Evolutionary conservation across 1,284 basidiomycete species (phyloP).

Genomic region (Veloboletus limbatus): DNA sequence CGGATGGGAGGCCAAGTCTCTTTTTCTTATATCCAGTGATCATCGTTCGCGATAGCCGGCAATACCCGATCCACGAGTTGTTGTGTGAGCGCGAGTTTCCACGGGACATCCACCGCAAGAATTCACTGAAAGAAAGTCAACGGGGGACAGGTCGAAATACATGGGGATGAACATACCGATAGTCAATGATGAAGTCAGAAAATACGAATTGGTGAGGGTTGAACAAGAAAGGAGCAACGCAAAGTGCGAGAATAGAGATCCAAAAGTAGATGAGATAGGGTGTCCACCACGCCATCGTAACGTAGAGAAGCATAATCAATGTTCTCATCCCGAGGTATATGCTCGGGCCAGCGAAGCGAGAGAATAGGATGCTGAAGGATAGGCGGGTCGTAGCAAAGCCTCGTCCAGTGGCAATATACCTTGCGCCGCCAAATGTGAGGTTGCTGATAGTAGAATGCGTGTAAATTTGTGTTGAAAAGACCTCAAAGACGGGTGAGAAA

Average conservation of each 20-base stretch:
- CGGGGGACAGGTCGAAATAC: slow-evolving; percentile 2
- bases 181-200: slow-evolving; percentile 94
- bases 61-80: slow-evolving; percentile 98
- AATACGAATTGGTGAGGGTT: slow-evolving; percentile 97
- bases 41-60: slow-evolving; percentile 89
- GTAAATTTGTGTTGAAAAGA: slow-evolving; percentile 95
- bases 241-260: slow-evolving; percentile 85
- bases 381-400: slow-evolving; percentile 94
- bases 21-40: slow-evolving; percentile 99
- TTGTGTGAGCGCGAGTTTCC: slow-evolving; percentile 95
- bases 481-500: slow-evolving; percentile 91
- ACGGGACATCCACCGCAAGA: slow-evolving; percentile 95
- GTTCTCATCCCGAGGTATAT: slow-evolving; percentile 96
- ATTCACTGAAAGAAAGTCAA: slow-evolving; percentile 59
- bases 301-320: slow-evolving; percentile 85
- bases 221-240: slow-evolving; percentile 92
- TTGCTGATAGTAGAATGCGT: slow-evolving; percentile 94
- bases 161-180: slow-evolving; percentile 54
- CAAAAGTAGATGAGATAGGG: slow-evolving; percentile 95
- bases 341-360: slow-evolving; percentile 93
- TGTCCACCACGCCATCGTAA: slow-evolving; percentile 87
- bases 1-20: slow-evolving; percentile 89
- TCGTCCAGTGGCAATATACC: slow-evolving; percentile 98
- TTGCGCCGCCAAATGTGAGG: slow-evolving; percentile 91
- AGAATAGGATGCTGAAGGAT: slow-evolving; percentile 90